These are phyloP conservation scores for Phytopythium boreale DNA, from an alignment of 352 stramenopile genomes.

Conservation along the genomic window DNA sequence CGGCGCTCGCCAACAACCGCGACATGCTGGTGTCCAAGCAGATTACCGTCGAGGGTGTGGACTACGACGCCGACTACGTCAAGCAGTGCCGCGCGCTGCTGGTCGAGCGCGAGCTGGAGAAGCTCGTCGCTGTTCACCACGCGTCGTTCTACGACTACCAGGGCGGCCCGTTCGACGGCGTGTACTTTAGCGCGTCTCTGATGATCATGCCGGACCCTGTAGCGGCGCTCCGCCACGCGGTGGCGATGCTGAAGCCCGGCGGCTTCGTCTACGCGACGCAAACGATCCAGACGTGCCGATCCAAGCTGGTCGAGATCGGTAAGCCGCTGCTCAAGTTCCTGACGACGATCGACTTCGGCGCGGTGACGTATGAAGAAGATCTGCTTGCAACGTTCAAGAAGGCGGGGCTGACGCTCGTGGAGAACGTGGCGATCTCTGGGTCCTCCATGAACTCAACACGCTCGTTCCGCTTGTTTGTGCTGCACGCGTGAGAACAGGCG, in stretches of 20 bases:
- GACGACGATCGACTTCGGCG: constrained; percentile 92
- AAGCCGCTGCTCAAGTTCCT: constrained; percentile 92
- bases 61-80: constrained; percentile 90
- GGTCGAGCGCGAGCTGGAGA: constrained; percentile 27
- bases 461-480: constrained; percentile 64
- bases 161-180: constrained; percentile 76
- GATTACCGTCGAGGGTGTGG: constrained; percentile 81
- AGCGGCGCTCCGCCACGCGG: constrained; percentile 65
- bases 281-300: constrained; percentile 86
- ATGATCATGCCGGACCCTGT: constrained; percentile 91
- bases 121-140: constrained; percentile 60
- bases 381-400: constrained; percentile 66
- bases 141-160: constrained; percentile 81
- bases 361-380: constrained; percentile 83
- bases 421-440: constrained; percentile 60
- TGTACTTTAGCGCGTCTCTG: constrained; percentile 92
- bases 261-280: constrained; percentile 88
- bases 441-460: constrained; percentile 53
- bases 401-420: constrained; percentile 43
- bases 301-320: constrained; percentile 59
- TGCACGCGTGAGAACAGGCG: constrained; percentile 28
- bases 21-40: constrained; percentile 62
- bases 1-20: constrained; percentile 63
- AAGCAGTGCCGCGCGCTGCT: constrained; percentile 58
- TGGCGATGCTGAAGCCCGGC: constrained; percentile 59